Conservation (phyloP, 2,329 filamentous ascomycete genomes). For the Huntiella decipiens region DNA sequence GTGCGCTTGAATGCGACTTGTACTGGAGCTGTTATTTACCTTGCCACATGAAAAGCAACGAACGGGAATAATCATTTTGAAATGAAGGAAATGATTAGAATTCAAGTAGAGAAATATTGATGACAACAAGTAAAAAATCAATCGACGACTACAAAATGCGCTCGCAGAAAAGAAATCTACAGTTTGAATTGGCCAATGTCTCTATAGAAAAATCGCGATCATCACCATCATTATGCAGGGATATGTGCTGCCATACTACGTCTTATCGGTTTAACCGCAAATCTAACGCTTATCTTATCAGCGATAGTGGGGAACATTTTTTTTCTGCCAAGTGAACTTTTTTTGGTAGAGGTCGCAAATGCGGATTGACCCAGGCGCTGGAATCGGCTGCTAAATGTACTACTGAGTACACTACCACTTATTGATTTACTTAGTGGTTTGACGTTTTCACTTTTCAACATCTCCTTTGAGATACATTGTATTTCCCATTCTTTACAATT, state of each 20-base stretch:
- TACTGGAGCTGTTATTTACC: constrained; percentile 31
- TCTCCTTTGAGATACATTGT: not conserved
- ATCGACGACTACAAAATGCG: not conserved
- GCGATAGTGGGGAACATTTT: constrained; percentile 10
- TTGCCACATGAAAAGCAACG: constrained; percentile 99
- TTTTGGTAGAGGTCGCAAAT: not conserved
- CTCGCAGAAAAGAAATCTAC: no score
- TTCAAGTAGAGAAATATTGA: not conserved
- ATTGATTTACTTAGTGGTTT: no score
- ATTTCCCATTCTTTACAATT: not conserved
- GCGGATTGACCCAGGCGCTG: no score
- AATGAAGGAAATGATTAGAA: constrained; percentile 1
- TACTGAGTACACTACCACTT: no score
- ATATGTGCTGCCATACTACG: no score
- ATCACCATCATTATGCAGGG: no score
- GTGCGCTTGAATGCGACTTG: not conserved
- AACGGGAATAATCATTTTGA: constrained; percentile 91
- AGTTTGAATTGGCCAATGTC: no score
- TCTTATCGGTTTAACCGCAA: constrained; percentile 6
- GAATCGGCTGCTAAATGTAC: no score
- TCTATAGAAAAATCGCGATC: no score
- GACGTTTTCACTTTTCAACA: no score
- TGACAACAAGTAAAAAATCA: not conserved
- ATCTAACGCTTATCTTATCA: constrained; percentile 11
- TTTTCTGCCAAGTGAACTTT: constrained; percentile 12